A percentile compares a stretch with the other conserved stretches of the same genome.
These are phyloP conservation scores for Mortierella sp. DNA, from an alignment of 371 early-diverging fungal genomes.

Conservation along the genomic window DNA sequence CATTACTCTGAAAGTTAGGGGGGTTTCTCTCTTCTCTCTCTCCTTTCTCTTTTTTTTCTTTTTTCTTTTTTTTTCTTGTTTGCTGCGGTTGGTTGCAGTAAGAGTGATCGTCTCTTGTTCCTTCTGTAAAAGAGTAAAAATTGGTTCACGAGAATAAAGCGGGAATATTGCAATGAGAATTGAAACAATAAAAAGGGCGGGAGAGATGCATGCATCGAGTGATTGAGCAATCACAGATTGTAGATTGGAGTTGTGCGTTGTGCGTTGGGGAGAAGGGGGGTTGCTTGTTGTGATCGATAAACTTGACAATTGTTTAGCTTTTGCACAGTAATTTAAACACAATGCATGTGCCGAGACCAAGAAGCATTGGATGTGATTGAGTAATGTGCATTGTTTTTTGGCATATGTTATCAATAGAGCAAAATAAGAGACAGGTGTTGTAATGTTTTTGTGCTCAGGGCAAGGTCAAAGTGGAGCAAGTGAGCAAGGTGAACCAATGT, in stretches of 20 bases:
- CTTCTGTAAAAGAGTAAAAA: too few relatives aligned
- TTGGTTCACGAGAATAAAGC: neutral
- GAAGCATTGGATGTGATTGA: neutral
- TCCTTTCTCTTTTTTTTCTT: too few relatives aligned
- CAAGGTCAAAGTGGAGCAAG: neutral
- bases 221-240: constrained; percentile 1
- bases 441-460: neutral
- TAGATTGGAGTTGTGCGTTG: neutral
- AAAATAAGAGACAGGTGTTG: too few relatives aligned
- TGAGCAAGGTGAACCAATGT: neutral
- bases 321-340: neutral
- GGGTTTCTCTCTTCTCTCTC: too few relatives aligned
- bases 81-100: too few relatives aligned
- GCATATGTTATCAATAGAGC: neutral
- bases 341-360: neutral
- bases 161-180: neutral
- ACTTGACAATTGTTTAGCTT: neutral
- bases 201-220: constrained; percentile 20
- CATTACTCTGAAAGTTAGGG: too few relatives aligned
- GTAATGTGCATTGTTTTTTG: neutral
- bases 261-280: constrained; percentile 4
- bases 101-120: too few relatives aligned
- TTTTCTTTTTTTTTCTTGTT: too few relatives aligned
- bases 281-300: constrained; percentile 12
- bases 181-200: constrained; percentile 7